phyloP scores from a whole-genome alignment of 2,329 filamentous ascomycete genomes.

The Claviceps monticola region DNA sequence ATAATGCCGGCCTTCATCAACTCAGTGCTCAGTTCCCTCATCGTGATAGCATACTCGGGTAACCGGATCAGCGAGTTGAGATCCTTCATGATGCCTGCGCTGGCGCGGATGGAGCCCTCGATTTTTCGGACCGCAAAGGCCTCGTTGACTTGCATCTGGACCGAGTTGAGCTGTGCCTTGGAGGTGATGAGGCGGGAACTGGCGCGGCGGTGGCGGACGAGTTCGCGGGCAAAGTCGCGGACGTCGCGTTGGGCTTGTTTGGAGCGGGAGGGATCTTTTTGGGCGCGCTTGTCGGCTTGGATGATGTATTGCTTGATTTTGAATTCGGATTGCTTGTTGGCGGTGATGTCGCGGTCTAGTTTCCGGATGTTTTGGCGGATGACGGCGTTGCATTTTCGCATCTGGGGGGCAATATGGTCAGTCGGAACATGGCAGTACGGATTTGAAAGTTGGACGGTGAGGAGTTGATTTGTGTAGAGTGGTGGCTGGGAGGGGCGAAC shows the following conservation, averaged over 20 bases:
- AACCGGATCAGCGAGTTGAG: slow-evolving; percentile 76
- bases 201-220: slow-evolving; percentile 70
- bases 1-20: slow-evolving; percentile 92
- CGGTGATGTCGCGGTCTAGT: slow-evolving; percentile 80
- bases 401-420: slow-evolving; percentile 33
- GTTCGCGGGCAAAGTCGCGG: slow-evolving; percentile 76
- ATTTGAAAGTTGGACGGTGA: not conserved
- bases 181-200: slow-evolving; percentile 62
- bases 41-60: slow-evolving; percentile 76
- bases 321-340: slow-evolving; percentile 63
- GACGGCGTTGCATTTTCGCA: slow-evolving; percentile 87
- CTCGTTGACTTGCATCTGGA: slow-evolving; percentile 96
- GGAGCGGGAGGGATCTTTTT: slow-evolving; percentile 64
- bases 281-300: slow-evolving; percentile 65
- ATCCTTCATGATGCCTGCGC: slow-evolving; percentile 91
- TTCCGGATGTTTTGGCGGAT: slow-evolving; percentile 85
- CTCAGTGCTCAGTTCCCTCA: slow-evolving; percentile 77
- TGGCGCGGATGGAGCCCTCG: slow-evolving; percentile 75
- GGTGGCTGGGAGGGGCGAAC: slow-evolving; percentile 30
- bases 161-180: slow-evolving; percentile 82
- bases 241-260: slow-evolving; percentile 71
- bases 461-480: not conserved
- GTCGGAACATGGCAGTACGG: not conserved
- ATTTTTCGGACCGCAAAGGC: slow-evolving; percentile 93
- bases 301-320: slow-evolving; percentile 81